Conservation (phyloP, 257 asterid species). For the Ehretia macrophylla region DNA sequence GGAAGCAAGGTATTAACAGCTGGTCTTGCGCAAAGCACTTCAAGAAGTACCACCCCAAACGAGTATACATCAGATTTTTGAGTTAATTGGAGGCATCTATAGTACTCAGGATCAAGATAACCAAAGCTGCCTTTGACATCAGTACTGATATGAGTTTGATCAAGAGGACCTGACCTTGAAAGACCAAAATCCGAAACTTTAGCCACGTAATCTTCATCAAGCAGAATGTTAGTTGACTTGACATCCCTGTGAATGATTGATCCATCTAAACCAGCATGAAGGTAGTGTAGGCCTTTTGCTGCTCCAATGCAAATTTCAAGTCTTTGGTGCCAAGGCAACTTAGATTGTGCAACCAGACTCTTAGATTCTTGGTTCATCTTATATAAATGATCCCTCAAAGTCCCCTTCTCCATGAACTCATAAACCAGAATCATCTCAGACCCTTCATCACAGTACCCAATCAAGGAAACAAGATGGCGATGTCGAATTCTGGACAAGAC, state of each 20-base stretch:
- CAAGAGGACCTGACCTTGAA: slow-evolving; percentile 37
- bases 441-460: slow-evolving; percentile 19
- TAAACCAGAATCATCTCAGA: slow-evolving; percentile 21
- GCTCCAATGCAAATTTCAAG: slow-evolving; percentile 23
- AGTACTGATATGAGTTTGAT: slow-evolving; percentile 41
- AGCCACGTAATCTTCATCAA: slow-evolving; percentile 17
- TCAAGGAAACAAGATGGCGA: slow-evolving; percentile 16
- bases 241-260: slow-evolving; percentile 22
- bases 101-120: slow-evolving; percentile 62
- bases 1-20: slow-evolving; percentile 30
- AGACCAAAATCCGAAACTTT: slow-evolving; percentile 66
- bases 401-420: slow-evolving; percentile 18
- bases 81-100: slow-evolving; percentile 29
- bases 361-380: background rate
- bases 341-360: background rate
- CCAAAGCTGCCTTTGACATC: slow-evolving; percentile 64
- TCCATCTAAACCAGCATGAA: slow-evolving; percentile 15
- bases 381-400: slow-evolving; percentile 15
- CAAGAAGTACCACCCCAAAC: slow-evolving; percentile 67
- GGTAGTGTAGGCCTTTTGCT: slow-evolving; percentile 22
- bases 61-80: slow-evolving; percentile 63
- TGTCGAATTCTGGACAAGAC: slow-evolving; percentile 14
- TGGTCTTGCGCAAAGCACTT: slow-evolving; percentile 55
- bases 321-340: slow-evolving; percentile 18
- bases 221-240: slow-evolving; percentile 22